A percentile compares a stretch with the other conserved stretches of the same genome.
Evolutionary conservation across 495 filamentous ascomycete species (phyloP).

Genomic region (Sphaerosporella brunnea): DNA sequence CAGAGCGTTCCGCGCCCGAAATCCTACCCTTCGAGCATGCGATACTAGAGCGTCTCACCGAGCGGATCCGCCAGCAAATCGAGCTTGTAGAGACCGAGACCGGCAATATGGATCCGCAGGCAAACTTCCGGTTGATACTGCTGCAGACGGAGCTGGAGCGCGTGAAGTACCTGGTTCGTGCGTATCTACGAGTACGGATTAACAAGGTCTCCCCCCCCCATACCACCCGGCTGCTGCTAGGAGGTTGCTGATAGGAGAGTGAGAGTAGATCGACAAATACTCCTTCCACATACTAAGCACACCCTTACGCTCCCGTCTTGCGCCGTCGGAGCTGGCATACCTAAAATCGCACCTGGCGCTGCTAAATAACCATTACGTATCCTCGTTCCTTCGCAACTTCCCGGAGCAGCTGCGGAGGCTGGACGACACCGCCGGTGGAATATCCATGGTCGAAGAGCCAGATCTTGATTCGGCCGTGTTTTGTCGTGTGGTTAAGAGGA

Average conservation of each 20-base stretch:
- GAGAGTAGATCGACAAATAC: constrained; percentile 46
- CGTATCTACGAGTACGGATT: constrained; percentile 67
- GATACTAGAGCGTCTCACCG: constrained; percentile 61
- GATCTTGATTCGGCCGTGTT: constrained; percentile 72
- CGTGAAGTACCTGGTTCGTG: constrained; percentile 75
- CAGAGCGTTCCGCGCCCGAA: constrained; percentile 76
- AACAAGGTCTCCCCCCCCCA: constrained; percentile 40
- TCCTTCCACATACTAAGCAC: constrained; percentile 43
- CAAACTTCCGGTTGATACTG: constrained; percentile 82
- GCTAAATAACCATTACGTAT: constrained; percentile 61
- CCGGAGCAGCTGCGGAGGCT: constrained; percentile 56
- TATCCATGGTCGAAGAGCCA: constrained; percentile 79
- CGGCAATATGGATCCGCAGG: constrained; percentile 62
- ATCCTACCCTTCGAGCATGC: constrained; percentile 48
- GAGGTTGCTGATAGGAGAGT: not conserved
- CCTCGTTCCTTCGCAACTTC: constrained; percentile 66
- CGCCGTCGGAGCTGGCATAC: constrained; percentile 55
- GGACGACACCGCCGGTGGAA: constrained; percentile 76
- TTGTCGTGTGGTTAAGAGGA: constrained; percentile 47
- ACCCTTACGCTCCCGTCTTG: constrained; percentile 39
- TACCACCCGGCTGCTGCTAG: constrained; percentile 5
- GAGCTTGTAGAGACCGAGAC: constrained; percentile 54
- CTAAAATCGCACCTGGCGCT: constrained; percentile 64
- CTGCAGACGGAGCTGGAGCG: constrained; percentile 92
- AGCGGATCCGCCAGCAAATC: constrained; percentile 45